Percentiles rank a stretch among this genome's conserved stretches.
phyloP scores from a whole-genome alignment of 805 yeast species.

The Saccharomycopsis javanensis region DNA sequence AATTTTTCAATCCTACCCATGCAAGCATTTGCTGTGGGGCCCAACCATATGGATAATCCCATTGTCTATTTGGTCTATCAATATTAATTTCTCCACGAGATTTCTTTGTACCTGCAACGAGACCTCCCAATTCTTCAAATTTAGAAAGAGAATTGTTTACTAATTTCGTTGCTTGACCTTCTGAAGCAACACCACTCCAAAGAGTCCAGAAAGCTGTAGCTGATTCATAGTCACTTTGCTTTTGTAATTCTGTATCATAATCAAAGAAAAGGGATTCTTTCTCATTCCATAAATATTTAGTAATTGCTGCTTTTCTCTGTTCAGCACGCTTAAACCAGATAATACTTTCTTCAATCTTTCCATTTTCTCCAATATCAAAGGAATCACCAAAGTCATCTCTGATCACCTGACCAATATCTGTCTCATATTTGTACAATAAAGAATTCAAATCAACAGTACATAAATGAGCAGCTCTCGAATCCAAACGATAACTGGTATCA shows the following conservation, averaged over 20 bases:
- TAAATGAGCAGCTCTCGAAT: constrained; percentile 78
- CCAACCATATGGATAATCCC: constrained; percentile 99
- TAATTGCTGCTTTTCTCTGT: constrained; percentile 43
- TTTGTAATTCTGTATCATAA: constrained; percentile 52
- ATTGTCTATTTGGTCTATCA: constrained; percentile 79
- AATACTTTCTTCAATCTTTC: constrained; percentile 34
- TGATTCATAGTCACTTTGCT: constrained; percentile 61
- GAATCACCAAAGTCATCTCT: constrained; percentile 44
- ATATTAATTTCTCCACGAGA: constrained; percentile 65
- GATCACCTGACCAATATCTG: constrained; percentile 64
- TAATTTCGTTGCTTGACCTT: constrained; percentile 57
- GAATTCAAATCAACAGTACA: constrained; percentile 89
- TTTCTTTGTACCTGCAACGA: constrained; percentile 70
- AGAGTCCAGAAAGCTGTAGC: constrained; percentile 90
- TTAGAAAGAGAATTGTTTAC: constrained; percentile 49
- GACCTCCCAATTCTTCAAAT: constrained; percentile 82
- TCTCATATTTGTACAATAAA: constrained; percentile 79
- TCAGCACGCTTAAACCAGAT: constrained; percentile 58
- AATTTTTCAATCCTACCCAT: constrained; percentile 75
- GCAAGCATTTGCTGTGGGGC: constrained; percentile 95
- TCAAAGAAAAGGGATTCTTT: constrained; percentile 71
- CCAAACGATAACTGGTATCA: constrained; percentile 85
- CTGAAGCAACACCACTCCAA: constrained; percentile 68
- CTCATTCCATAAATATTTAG: constrained; percentile 78
- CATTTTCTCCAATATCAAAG: constrained; percentile 30